Percentiles rank a stretch among this genome's conserved stretches.
These are phyloP conservation scores for Eremothecium sinecaudum DNA, from an alignment of 1,139 yeast species.

Conservation along the genomic window DNA sequence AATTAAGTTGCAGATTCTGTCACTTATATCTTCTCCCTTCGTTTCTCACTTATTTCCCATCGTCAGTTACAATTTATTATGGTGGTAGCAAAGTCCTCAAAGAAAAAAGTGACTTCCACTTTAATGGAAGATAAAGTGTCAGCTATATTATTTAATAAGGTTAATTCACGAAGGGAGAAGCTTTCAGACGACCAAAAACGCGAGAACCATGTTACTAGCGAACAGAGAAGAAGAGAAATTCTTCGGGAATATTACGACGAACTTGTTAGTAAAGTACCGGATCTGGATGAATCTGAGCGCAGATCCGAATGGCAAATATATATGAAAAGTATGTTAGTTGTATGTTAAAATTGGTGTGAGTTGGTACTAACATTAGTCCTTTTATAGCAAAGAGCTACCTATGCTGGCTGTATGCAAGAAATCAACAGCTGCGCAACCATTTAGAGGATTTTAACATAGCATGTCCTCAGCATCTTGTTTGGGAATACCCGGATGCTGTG, in stretches of 20 bases:
- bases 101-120: slow-evolving; percentile 1
- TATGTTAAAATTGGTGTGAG: not conserved
- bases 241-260: slow-evolving; percentile 35
- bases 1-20: too few species aligned
- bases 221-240: slow-evolving; percentile 35
- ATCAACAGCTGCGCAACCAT: slow-evolving; percentile 17
- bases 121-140: not conserved
- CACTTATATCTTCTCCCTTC: too few species aligned
- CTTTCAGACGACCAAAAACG: slow-evolving; percentile 34
- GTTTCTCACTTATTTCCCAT: too few species aligned
- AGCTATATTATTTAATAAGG: too few species aligned
- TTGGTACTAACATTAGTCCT: slow-evolving; percentile 1
- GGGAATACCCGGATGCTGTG: not conserved
- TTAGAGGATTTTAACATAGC: slow-evolving; percentile 7
- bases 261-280: slow-evolving; percentile 35
- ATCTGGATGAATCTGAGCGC: slow-evolving; percentile 29
- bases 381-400: slow-evolving; percentile 17
- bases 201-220: slow-evolving; percentile 36
- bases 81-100: too few species aligned
- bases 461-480: slow-evolving; percentile 4
- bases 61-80: too few species aligned
- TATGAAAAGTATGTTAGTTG: slow-evolving; percentile 20
- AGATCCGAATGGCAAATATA: slow-evolving; percentile 35
- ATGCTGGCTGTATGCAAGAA: slow-evolving; percentile 26
- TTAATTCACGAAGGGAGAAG: not conserved